These are phyloP conservation scores for Globisporangium viniferum DNA, from an alignment of 352 stramenopile genomes.

Conservation along the genomic window DNA sequence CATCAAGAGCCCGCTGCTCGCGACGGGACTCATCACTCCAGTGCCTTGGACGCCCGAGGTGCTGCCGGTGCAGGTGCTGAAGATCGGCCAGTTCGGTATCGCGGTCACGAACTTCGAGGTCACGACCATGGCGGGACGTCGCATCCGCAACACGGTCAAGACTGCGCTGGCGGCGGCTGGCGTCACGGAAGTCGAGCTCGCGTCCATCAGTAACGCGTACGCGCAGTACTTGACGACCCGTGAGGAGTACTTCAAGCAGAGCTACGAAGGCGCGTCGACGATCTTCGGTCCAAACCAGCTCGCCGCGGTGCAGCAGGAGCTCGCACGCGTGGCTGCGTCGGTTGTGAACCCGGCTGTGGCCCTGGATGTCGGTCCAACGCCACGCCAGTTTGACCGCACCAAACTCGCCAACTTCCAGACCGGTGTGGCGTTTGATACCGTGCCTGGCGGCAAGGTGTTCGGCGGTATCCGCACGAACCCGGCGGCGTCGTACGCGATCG, in stretches of 20 bases:
- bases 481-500: conserved; percentile 24
- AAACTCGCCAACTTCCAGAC: conserved; percentile 38
- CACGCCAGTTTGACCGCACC: conserved; percentile 32
- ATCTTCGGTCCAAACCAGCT: conserved; percentile 70
- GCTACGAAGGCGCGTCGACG: conserved; percentile 74
- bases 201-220: conserved; percentile 56
- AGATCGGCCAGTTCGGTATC: conserved; percentile 53
- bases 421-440: conserved; percentile 33
- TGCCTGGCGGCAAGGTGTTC: conserved; percentile 21
- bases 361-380: conserved; percentile 34
- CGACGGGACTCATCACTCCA: conserved; percentile 37
- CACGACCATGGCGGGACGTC: conserved; percentile 55
- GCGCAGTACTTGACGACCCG: conserved; percentile 56
- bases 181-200: conserved; percentile 47
- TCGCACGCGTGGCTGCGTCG: conserved; percentile 34
- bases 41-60: conserved; percentile 44
- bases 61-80: conserved; percentile 50
- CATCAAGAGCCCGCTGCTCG: conserved; percentile 39
- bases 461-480: conserved; percentile 26
- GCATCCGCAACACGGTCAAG: conserved; percentile 43
- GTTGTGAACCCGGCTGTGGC: conserved; percentile 22
- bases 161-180: conserved; percentile 19
- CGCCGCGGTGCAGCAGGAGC: conserved; percentile 49
- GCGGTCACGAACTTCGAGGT: conserved; percentile 58
- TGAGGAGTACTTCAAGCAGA: conserved; percentile 60